phyloP scores from a whole-genome alignment of 768 basidiomycete genomes.

The Pulveroboletus sp. region DNA sequence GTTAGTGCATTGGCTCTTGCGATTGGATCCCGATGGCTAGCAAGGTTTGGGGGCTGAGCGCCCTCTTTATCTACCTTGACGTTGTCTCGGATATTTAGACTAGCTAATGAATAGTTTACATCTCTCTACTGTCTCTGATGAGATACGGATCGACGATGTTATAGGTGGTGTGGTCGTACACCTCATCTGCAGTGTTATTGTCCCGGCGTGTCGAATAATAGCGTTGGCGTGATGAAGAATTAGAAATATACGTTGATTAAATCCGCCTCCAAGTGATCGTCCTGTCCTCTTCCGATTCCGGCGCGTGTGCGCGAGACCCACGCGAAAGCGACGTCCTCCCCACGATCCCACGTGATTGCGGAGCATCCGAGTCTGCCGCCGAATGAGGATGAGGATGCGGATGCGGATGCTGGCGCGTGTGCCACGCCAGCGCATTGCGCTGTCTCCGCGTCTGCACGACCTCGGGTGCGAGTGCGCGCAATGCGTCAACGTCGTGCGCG shows the following conservation, averaged over 20 bases:
- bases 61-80: not conserved
- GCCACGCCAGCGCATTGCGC: constrained; percentile 26
- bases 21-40: constrained; percentile 2
- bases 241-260: not conserved
- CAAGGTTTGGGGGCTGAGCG: not conserved
- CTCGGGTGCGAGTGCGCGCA: constrained; percentile 24
- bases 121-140: no score
- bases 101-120: no score
- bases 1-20: constrained; percentile 1
- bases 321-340: not conserved
- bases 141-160: not conserved
- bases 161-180: no score
- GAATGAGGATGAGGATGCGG: not conserved
- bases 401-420: constrained; percentile 1
- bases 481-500: not conserved
- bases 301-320: constrained; percentile 7
- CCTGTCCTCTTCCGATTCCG: constrained; percentile 18
- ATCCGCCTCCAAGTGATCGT: constrained; percentile 14
- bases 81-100: not conserved
- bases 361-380: no score
- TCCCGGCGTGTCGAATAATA: not conserved
- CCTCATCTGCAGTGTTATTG: not conserved
- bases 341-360: not conserved
- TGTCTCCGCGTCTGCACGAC: constrained; percentile 22
- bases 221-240: not conserved